These are phyloP conservation scores for Ceratobasidium sp. DNA, from an alignment of 1,284 basidiomycete genomes.

Conservation along the genomic window DNA sequence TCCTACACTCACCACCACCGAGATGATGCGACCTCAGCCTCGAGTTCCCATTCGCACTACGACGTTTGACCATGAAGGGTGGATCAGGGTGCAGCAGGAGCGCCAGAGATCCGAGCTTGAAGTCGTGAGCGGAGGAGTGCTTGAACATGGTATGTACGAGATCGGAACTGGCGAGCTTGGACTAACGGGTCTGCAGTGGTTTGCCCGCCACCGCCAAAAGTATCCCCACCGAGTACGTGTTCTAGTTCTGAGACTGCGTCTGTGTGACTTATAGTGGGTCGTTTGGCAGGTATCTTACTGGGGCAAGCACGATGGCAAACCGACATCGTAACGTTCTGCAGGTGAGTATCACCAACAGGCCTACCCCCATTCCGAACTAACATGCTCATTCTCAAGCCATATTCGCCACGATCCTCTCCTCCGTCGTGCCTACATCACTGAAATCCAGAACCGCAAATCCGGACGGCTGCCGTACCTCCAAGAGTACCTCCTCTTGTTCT, in stretches of 20 bases:
- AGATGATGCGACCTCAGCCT: conserved; percentile 22
- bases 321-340: conserved; percentile 43
- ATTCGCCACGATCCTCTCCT: conserved; percentile 35
- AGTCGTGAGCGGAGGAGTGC: neutral
- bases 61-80: conserved; percentile 36
- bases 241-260: too few relatives aligned
- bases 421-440: conserved; percentile 29
- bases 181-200: conserved; percentile 15
- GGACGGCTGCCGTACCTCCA: conserved; percentile 14
- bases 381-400: conserved; percentile 2
- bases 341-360: neutral
- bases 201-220: conserved; percentile 36
- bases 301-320: conserved; percentile 27
- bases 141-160: conserved; percentile 21
- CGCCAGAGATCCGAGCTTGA: neutral
- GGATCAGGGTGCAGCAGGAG: conserved; percentile 21
- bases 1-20: conserved; percentile 10
- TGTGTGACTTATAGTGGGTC: neutral
- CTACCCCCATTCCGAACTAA: neutral
- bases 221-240: conserved; percentile 12
- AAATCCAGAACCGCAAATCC: conserved; percentile 43
- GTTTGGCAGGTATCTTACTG: conserved; percentile 1
- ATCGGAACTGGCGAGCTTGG: neutral
- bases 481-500: conserved; percentile 35
- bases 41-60: conserved; percentile 26